Base-by-base conservation (phyloP, 2,329 filamentous ascomycete species). In the Piedraia hortae region DNA sequence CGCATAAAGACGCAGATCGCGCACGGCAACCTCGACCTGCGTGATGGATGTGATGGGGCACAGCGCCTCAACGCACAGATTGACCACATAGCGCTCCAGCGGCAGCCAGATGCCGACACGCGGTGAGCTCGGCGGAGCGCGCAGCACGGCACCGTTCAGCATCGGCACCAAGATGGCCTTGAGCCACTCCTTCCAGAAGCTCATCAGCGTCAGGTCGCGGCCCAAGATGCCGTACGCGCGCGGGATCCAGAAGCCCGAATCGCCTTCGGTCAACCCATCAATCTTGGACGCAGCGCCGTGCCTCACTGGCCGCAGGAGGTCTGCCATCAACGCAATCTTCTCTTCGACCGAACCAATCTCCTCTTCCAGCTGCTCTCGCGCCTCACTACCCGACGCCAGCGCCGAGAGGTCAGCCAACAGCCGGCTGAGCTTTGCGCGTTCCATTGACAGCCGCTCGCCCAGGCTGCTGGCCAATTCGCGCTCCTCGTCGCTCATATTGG, bases 171-270 rank as follows among this genome's bases (percentile, higher is more conserved):
- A 56, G 6, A 93, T 61, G 4, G 82, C 80, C 45, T 77, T 71
- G 21, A 97, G 59, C 85, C 85, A 97, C 43, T 97, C 85, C 45
- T 93, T 93, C 80, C 82, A 97, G 48, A 97, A 93, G 14, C 66
- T 63, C 31, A 80, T 78, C 47, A 88, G 61, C 28, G 65, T 69
- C 7, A 58, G 56, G 41, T 97, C 85, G 29, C 74, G 62, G 15
- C 85, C 85, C 29, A 97, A 55, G 29, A 97, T 69, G 26, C 85
- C 85, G 40, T 89, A 97, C 1, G 82, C 78, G 31, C 85, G 62
- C 10, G 85, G 85, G 22, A 77, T 78, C 85, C 85, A 97, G 28
- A 93, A 66, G 2, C 82, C 85, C 23, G 77, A 91, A 42, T 93
- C 85, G 19, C 82, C 80, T 32, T 88, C 75, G 0, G 82, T 93